Percentiles rank a stretch among this genome's conserved stretches.
Conservation (phyloP, 2,329 filamentous ascomycete species). For the Lachnellula suecica region DNA sequence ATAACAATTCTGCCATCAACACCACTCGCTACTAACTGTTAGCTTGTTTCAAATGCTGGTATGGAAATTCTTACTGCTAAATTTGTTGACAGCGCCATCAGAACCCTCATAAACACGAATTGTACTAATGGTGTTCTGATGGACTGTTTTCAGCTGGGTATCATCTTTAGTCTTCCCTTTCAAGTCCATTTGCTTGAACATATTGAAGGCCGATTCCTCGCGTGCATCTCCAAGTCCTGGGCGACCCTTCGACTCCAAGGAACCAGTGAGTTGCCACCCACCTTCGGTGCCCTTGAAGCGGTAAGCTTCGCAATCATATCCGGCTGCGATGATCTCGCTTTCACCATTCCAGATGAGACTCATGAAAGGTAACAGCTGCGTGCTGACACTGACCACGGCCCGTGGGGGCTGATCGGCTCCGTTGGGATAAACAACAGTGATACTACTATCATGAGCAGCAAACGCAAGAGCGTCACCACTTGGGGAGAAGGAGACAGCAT, state of each 20-base stretch:
- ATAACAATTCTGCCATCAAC: conserved; percentile 82
- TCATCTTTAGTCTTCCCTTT: conserved; percentile 92
- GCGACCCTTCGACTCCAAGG: conserved; percentile 69
- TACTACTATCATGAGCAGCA: conserved; percentile 90
- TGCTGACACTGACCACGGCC: conserved; percentile 87
- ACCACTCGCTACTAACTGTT: conserved; percentile 62
- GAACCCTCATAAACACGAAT: conserved; percentile 72
- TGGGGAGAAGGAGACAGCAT: conserved; percentile 89
- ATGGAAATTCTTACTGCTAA: conserved; percentile 69
- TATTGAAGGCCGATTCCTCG: conserved; percentile 93
- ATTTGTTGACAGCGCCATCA: conserved; percentile 67
- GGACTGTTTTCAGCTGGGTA: conserved; percentile 89
- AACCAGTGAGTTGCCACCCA: conserved; percentile 83
- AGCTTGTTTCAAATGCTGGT: conserved; percentile 29
- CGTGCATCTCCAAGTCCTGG: conserved; percentile 51
- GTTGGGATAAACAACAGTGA: conserved; percentile 93
- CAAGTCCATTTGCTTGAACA: conserved; percentile 98
- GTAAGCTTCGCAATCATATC: conserved; percentile 88
- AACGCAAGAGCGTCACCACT: conserved; percentile 93
- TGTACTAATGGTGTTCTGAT: conserved; percentile 94
- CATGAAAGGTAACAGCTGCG: conserved; percentile 88
- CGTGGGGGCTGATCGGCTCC: conserved; percentile 86
- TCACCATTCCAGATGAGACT: conserved; percentile 91
- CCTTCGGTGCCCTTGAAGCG: conserved; percentile 75
- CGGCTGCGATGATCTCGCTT: conserved; percentile 90